Conservation (phyloP, 2,329 filamentous ascomycete genomes). For the Colletotrichum plurivorum region DNA sequence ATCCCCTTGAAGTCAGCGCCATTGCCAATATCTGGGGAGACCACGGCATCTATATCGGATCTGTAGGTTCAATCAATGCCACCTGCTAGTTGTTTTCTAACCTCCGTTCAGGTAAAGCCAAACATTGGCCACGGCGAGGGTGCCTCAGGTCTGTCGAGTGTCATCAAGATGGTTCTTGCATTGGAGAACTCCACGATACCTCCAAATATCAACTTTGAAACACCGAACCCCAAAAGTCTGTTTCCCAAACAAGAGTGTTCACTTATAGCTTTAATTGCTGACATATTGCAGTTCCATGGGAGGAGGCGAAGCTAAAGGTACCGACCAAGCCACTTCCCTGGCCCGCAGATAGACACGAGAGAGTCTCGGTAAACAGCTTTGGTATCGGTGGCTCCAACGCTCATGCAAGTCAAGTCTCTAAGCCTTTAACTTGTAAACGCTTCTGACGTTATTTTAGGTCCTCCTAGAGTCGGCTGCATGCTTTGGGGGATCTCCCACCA, state of each 20-base stretch:
- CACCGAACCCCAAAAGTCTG: conserved; percentile 46
- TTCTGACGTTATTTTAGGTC: conserved; percentile 4
- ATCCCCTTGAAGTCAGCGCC: conserved; percentile 58
- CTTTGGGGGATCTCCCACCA: not conserved
- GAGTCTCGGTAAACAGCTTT: conserved; percentile 50
- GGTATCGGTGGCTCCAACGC: conserved; percentile 55
- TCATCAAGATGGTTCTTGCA: conserved; percentile 60
- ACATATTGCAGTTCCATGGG: conserved; percentile 42
- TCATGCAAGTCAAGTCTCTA: conserved; percentile 42
- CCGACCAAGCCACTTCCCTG: conserved; percentile 49
- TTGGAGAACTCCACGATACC: conserved; percentile 57
- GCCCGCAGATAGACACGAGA: conserved; percentile 45
- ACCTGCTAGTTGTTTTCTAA: too few relatives aligned
- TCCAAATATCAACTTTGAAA: conserved; percentile 54
- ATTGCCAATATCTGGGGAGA: conserved; percentile 49
- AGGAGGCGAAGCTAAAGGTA: conserved; percentile 46
- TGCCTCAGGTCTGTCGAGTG: conserved; percentile 56
- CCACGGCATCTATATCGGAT: conserved; percentile 46
- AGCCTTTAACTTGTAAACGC: not conserved
- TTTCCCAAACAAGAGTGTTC: accelerated
- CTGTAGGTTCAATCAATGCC: too few relatives aligned
- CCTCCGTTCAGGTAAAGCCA: conserved; percentile 48
- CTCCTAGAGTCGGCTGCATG: conserved; percentile 31
- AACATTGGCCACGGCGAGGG: conserved; percentile 61
- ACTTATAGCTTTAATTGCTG: not conserved